Evolutionary conservation across 2,329 filamentous ascomycete species (phyloP).

Genomic region (Aspergillus piperis): DNA sequence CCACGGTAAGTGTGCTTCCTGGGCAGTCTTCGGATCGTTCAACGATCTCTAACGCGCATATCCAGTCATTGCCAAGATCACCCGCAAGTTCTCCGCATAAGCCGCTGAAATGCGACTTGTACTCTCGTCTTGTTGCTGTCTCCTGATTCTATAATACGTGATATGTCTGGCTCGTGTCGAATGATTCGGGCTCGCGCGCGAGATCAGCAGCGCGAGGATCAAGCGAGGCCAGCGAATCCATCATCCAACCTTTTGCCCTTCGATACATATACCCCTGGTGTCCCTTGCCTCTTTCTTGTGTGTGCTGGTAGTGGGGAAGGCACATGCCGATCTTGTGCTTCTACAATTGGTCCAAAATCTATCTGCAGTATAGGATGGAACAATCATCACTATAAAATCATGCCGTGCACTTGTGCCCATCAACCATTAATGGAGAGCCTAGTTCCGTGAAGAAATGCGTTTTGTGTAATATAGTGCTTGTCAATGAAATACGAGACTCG

Average conservation of each 20-base stretch:
- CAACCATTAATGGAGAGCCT: constrained; percentile 1
- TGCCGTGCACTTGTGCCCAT: background rate
- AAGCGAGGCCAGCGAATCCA: constrained; percentile 4
- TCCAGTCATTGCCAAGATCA: constrained; percentile 91
- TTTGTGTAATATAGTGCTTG: constrained; percentile 11
- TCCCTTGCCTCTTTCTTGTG: constrained; percentile 17
- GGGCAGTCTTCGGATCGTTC: background rate
- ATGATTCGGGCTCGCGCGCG: background rate
- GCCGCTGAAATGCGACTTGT: constrained; percentile 7
- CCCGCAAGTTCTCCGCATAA: constrained; percentile 75
- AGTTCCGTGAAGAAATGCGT: background rate
- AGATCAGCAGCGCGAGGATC: background rate
- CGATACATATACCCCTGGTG: constrained; percentile 28
- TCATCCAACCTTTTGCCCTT: constrained; percentile 18
- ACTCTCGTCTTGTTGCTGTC: background rate
- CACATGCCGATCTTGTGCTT: background rate
- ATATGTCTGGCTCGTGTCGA: background rate
- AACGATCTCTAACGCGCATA: constrained; percentile 21
- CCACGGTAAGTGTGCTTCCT: constrained; percentile 71
- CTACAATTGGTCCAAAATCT: constrained; percentile 16
- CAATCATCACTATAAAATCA: constrained; percentile 3
- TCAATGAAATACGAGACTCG: constrained; percentile 4
- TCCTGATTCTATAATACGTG: background rate
- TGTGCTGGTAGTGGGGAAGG: constrained; percentile 16
- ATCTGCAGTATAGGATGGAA: constrained; percentile 36